Evolutionary conservation across 345 rosid species (phyloP), one percentile per base, ranked within the genome.

Genomic region (Heritiera littoralis): DNA sequence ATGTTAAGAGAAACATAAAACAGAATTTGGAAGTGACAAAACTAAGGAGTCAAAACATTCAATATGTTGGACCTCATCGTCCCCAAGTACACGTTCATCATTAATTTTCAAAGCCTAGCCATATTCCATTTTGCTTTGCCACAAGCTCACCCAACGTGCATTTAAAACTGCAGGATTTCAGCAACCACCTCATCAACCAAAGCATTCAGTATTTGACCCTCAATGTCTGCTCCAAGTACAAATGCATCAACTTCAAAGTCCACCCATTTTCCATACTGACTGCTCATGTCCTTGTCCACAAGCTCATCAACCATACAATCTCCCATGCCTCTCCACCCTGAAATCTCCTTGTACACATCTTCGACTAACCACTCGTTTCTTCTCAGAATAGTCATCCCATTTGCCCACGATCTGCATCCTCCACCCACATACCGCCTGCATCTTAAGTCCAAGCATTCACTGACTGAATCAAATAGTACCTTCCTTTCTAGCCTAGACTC

Each of bases 241-340:
- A 86, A 92, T 79, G 79, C 92, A 79, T 96, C 98, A 23, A 78
- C 89, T 82, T 92, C 92, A 68, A 87, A 94, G 70, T 89, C 92
- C 59, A 85, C 83, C 98, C 99, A 94, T 82, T 84, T 96, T 58
- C 99, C 99, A 75, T 88, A 82, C 1, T 84, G 91, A 74, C 82
- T 82, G 85, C 95, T 89, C 99, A 94, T 96, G 78, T 96, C 99
- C 82, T 90, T 88, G 85, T 92, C 92, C 51, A 96, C 98, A 74
- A 96, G 90, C 85, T 92, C 98, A 49, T 96, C 98, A 28, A 96
- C 95, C 93, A 92, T 90, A 74, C 90, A 89, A 65, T 94, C 94
- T 73, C 91, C 86, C 92, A 90, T 88, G 56, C 84, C 84, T 87
- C 85, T 89, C 90, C 90, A 88, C 48, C 80, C 87, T 20, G 83